Evolutionary conservation across 176 grass and related monocot species (phyloP), one percentile per base, ranked within the genome.

Genomic region (Zea mays): DNA sequence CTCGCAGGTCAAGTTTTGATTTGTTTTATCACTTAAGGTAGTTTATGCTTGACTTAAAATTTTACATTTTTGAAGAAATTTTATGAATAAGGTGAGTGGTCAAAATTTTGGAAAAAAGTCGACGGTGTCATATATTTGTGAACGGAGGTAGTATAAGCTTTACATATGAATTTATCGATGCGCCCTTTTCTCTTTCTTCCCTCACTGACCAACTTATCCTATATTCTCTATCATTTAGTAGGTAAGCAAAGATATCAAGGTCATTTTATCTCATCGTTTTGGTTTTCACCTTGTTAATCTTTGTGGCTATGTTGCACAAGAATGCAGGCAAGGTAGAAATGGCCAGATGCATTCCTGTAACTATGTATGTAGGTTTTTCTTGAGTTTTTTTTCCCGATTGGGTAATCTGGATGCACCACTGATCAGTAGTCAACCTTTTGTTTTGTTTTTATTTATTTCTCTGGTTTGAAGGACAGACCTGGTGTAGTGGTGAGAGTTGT

Each of bases 401-500:
- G 73, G 48, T 79, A 73, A 79, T 85, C 75, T 59, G 49, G 60
- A 74, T 50, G 61, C 36, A 80, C 51, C 16, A 42, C 39, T 35
- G 42, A 74, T 74, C 51, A 35, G 14, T 41, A 68, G 11, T 35
- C 35, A 44, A 69, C 34, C 49, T 80, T 44, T 40, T 35, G n/a
- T 37, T 67, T 57, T 44, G 16, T 39, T 69, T 48, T 58, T 56
- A 20, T 20, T 56, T 56, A 14, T 56, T 59, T 70, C n/a, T n/a
- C n/a, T n/a, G n/a, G n/a, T n/a, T n/a, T n/a, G n/a, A n/a, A n/a
- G n/a, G n/a, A n/a, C n/a, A n/a, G n/a, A n/a, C n/a, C n/a, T n/a
- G n/a, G n/a, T n/a, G n/a, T n/a, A n/a, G n/a, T n/a, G n/a, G n/a
- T n/a, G n/a, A n/a, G n/a, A n/a, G n/a, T n/a, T n/a, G n/a, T n/a